These are phyloP conservation scores for Colletotrichum salicis DNA, from an alignment of 2,329 filamentous ascomycete species.

Conservation along the genomic window DNA sequence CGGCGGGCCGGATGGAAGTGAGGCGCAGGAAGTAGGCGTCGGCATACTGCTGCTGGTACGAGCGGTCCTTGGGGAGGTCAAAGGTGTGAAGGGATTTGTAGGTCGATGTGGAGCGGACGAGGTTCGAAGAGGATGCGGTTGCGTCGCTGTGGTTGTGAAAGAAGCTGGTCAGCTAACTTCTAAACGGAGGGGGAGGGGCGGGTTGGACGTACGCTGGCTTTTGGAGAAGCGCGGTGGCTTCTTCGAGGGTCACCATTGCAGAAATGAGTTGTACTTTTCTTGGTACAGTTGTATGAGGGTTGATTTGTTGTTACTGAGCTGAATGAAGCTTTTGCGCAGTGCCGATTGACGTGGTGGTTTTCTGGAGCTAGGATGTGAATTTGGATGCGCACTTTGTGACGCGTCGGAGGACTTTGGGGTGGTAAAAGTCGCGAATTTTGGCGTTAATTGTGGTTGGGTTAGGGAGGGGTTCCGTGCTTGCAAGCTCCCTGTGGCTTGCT, in stretches of 20 bases:
- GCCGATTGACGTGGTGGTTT: constrained; percentile 7
- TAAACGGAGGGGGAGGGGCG: not conserved
- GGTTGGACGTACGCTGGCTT: constrained; percentile 57
- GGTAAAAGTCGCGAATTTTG: constrained; percentile 45
- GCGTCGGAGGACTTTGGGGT: constrained; percentile 19
- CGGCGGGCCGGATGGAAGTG: constrained; percentile 84
- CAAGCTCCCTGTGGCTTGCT: constrained; percentile 7
- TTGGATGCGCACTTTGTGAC: constrained; percentile 20
- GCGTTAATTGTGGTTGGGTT: constrained; percentile 42
- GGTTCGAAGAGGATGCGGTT: constrained; percentile 28
- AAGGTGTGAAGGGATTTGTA: constrained; percentile 85
- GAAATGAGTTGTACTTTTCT: constrained; percentile 1
- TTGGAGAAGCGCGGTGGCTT: constrained; percentile 57
- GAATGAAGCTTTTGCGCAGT: constrained; percentile 11
- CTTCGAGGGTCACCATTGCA: constrained; percentile 57
- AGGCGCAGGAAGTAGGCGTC: constrained; percentile 98
- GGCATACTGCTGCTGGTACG: constrained; percentile 94
- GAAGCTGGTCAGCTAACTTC: not conserved
- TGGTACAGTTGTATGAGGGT: not conserved
- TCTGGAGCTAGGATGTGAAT: constrained; percentile 27
- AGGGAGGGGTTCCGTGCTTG: not conserved
- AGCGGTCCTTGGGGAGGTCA: constrained; percentile 73
- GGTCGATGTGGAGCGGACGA: constrained; percentile 63
- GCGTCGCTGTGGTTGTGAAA: constrained; percentile 12
- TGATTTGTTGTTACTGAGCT: not conserved